phyloP scores from a whole-genome alignment of 225 moss, liverwort and hornwort species.

The Climacium dendroides region DNA sequence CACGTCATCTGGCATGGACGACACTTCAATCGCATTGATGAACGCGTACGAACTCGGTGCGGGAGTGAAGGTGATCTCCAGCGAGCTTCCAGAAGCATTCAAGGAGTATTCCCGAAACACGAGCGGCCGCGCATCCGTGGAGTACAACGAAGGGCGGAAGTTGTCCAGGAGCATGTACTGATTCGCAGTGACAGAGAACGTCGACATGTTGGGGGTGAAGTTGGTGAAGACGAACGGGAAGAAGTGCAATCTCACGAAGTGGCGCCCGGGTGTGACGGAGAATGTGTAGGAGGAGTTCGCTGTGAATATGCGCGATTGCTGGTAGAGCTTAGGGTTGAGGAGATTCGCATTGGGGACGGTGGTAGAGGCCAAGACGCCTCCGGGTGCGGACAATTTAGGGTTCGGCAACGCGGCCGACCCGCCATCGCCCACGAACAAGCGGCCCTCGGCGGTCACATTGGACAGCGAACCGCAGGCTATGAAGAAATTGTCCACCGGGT shows the following conservation, averaged over 20 bases:
- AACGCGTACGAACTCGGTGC: constrained; percentile 36
- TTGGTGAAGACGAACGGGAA: constrained; percentile 36
- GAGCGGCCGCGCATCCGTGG: not conserved
- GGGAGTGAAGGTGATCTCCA: constrained; percentile 24
- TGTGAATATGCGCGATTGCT: constrained; percentile 49
- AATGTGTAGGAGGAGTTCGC: constrained; percentile 42
- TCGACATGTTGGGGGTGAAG: constrained; percentile 21
- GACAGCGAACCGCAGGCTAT: constrained; percentile 7
- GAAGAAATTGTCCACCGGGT: constrained; percentile 8
- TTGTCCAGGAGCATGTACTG: constrained; percentile 38
- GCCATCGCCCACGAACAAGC: constrained; percentile 12
- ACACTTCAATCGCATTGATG: constrained; percentile 63
- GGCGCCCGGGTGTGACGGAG: constrained; percentile 23
- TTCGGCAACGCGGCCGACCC: not conserved
- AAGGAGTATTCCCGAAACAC: constrained; percentile 57
- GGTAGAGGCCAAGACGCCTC: constrained; percentile 14
- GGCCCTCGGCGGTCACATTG: constrained; percentile 10
- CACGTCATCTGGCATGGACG: constrained; percentile 29
- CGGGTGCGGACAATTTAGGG: not conserved
- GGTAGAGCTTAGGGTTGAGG: constrained; percentile 23
- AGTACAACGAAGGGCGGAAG: constrained; percentile 6
- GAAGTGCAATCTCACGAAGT: constrained; percentile 65
- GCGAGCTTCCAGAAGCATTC: not conserved
- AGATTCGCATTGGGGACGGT: constrained; percentile 10
- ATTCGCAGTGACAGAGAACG: constrained; percentile 59